Evolutionary conservation across 768 basidiomycete species (phyloP).

Genomic region (Kwoniella dendrophila): DNA sequence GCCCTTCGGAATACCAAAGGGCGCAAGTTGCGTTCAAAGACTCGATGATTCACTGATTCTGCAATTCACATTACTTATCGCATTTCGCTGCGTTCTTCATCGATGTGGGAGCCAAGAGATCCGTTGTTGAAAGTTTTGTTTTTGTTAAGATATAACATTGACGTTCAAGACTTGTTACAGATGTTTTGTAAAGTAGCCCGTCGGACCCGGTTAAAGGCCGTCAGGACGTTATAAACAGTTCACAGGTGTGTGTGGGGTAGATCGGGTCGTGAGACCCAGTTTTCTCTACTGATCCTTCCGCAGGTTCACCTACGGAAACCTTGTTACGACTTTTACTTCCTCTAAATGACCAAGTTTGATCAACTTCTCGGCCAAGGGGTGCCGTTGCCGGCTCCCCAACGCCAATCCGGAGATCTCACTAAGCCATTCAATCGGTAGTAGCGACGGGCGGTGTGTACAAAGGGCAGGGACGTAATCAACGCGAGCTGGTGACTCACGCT

Average conservation of each 20-base stretch:
- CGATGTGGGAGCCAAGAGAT: conserved; percentile 78
- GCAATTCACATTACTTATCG: conserved; percentile 82
- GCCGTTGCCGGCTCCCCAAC: conserved; percentile 65
- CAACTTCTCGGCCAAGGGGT: conserved; percentile 64
- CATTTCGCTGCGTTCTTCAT: conserved; percentile 80
- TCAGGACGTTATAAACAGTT: conserved; percentile 46
- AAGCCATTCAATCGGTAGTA: conserved; percentile 90
- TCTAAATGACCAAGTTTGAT: conserved; percentile 80
- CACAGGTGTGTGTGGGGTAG: conserved; percentile 61
- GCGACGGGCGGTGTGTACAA: conserved; percentile 87
- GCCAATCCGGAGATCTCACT: conserved; percentile 82
- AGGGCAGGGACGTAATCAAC: conserved; percentile 89
- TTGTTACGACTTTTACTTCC: conserved; percentile 83
- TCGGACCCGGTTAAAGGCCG: conserved; percentile 4
- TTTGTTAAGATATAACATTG: conserved; percentile 43
- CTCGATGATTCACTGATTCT: conserved; percentile 81
- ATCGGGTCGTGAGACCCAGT: conserved; percentile 56
- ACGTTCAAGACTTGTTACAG: conserved; percentile 41
- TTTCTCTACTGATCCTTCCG: conserved; percentile 68
- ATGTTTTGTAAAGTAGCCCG: conserved; percentile 32
- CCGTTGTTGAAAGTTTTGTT: conserved; percentile 65
- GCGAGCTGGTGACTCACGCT: conserved; percentile 83
- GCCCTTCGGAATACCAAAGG: conserved; percentile 73
- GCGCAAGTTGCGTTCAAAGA: conserved; percentile 81
- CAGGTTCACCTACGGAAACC: conserved; percentile 82